These are phyloP conservation scores for Candida buenavistaensis DNA, from an alignment of 1,139 yeast species.

Conservation along the genomic window DNA sequence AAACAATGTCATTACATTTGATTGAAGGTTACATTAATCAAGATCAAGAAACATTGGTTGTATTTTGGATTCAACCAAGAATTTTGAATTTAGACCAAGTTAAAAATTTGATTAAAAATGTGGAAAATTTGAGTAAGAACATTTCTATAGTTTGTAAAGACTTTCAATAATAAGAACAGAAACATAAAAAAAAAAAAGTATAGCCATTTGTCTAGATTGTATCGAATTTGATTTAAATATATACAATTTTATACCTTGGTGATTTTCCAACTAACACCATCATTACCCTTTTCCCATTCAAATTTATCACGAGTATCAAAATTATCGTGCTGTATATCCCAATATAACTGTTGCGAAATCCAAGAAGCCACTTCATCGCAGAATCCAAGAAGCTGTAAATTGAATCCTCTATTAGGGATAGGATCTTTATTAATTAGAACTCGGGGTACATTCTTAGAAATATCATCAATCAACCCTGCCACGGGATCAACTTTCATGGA, in stretches of 20 bases:
- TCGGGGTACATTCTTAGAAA: conserved; percentile 74
- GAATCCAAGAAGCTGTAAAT: conserved; percentile 72
- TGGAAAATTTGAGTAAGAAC: conserved; percentile 1
- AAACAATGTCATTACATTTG: conserved; percentile 81
- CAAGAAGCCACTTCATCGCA: conserved; percentile 86
- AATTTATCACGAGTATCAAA: conserved; percentile 15
- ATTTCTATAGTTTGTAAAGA: conserved; percentile 1
- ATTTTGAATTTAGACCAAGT: conserved; percentile 83
- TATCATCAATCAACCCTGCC: conserved; percentile 73
- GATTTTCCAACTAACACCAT: conserved; percentile 6
- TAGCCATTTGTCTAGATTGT: too few relatives aligned
- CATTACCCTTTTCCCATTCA: conserved; percentile 10
- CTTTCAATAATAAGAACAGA: neutral
- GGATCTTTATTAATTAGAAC: conserved; percentile 78
- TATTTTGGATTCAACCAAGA: conserved; percentile 95
- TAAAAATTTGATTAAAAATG: conserved; percentile 48
- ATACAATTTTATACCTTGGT: neutral
- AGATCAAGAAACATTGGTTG: conserved; percentile 71
- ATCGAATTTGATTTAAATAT: neutral
- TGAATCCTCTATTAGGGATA: conserved; percentile 78
- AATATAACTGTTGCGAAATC: conserved; percentile 52
- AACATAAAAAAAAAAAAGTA: neutral
- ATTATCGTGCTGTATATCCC: conserved; percentile 62
- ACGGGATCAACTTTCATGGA: conserved; percentile 94
- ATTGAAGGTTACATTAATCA: conserved; percentile 89